These are phyloP conservation scores for Yamadazyma olivae DNA, from an alignment of 805 yeast genomes.

Conservation along the genomic window DNA sequence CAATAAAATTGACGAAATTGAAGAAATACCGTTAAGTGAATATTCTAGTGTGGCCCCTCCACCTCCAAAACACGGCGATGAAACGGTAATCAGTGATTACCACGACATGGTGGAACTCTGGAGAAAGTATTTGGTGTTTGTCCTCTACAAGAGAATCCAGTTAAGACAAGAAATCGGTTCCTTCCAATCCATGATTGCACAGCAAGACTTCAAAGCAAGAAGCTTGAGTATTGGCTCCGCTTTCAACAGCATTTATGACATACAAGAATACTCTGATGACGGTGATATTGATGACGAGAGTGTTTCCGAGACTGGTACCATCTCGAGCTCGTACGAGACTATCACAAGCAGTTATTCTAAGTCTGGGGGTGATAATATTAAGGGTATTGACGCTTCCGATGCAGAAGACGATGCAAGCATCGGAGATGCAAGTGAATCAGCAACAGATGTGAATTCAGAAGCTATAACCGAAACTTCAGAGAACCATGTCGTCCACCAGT, in stretches of 20 bases:
- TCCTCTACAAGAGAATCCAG: slow-evolving; percentile 34
- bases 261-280: slow-evolving; percentile 3
- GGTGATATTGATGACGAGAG: slow-evolving; percentile 9
- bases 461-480: not conserved
- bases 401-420: not conserved
- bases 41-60: slow-evolving; percentile 19
- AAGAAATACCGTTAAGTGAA: slow-evolving; percentile 13
- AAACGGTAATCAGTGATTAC: slow-evolving; percentile 10
- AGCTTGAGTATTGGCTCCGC: slow-evolving; percentile 6
- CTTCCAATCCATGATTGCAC: slow-evolving; percentile 24
- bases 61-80: slow-evolving; percentile 24
- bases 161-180: slow-evolving; percentile 38
- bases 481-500: slow-evolving; percentile 1
- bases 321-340: not conserved
- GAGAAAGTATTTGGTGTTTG: slow-evolving; percentile 33
- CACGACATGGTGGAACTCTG: slow-evolving; percentile 19
- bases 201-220: slow-evolving; percentile 9
- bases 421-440: not conserved
- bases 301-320: slow-evolving; percentile 10
- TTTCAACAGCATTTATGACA: slow-evolving; percentile 8
- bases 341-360: slow-evolving; percentile 1
- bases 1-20: slow-evolving; percentile 10
- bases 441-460: not conserved
- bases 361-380: not conserved
- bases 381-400: slow-evolving; percentile 7